Conservation (phyloP, 177 flowering plant species). For the Vitis hybrid region DNA sequence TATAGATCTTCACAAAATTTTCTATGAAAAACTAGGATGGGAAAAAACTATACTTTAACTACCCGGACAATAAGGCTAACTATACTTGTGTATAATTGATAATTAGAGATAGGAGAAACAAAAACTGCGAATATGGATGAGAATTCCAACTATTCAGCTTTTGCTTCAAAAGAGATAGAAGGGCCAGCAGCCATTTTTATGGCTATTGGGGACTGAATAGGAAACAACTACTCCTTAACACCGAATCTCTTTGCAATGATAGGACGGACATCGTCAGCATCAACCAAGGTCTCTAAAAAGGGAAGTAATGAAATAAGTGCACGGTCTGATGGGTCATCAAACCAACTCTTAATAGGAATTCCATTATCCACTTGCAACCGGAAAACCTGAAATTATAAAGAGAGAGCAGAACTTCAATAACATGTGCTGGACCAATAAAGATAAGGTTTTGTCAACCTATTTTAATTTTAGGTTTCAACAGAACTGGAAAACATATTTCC, state of each 20-base stretch:
- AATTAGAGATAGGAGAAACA: neutral
- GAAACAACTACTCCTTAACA: slow-evolving; percentile 2
- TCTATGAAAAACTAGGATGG: neutral
- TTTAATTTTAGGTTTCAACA: too few relatives aligned
- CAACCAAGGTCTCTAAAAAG: slow-evolving; percentile 56
- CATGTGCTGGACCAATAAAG: too few relatives aligned
- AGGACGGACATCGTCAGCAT: slow-evolving; percentile 73
- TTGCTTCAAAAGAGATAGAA: neutral
- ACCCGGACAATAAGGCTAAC: neutral
- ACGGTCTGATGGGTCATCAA: slow-evolving; percentile 58
- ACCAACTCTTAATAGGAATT: slow-evolving; percentile 72
- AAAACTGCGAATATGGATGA: neutral
- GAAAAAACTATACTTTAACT: neutral
- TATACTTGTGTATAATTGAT: neutral
- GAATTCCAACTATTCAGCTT: neutral
- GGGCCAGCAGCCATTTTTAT: neutral
- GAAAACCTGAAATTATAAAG: slow-evolving; percentile 49
- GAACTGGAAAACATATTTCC: too few relatives aligned
- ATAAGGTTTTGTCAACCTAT: too few relatives aligned
- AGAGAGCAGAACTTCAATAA: slow-evolving; percentile 2
- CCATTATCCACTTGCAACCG: slow-evolving; percentile 69
- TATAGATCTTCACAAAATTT: neutral
- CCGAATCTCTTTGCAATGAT: slow-evolving; percentile 53
- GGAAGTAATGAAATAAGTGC: slow-evolving; percentile 55
- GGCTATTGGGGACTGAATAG: neutral